A percentile compares a stretch with the other conserved stretches of the same genome.
phyloP scores from a whole-genome alignment of 228 moss, liverwort and hornwort species.

The Sphagnum magellanicum region DNA sequence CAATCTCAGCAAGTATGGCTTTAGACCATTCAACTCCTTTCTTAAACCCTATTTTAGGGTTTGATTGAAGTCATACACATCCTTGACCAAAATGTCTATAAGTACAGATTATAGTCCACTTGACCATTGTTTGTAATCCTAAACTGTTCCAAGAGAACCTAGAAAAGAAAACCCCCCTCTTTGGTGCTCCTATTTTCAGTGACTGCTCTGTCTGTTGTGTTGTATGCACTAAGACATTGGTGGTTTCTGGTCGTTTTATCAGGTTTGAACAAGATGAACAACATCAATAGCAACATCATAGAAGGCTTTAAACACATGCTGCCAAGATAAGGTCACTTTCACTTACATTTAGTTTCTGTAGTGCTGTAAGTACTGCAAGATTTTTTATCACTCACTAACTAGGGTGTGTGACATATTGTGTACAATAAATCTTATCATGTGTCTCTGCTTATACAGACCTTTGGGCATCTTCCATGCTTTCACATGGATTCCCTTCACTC shows the following conservation, averaged over 20 bases:
- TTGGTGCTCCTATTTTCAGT: no score
- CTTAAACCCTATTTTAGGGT: no score
- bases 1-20: no score
- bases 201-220: no score
- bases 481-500: slow-evolving; percentile 2
- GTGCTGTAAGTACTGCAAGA: slow-evolving; percentile 31
- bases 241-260: not conserved
- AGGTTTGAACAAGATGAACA: slow-evolving; percentile 32
- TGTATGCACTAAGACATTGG: slow-evolving; percentile 1
- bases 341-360: slow-evolving; percentile 30
- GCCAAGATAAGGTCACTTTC: slow-evolving; percentile 19
- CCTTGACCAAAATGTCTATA: no score
- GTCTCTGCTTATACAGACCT: slow-evolving; percentile 34
- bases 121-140: no score
- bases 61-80: no score
- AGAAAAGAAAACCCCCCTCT: no score
- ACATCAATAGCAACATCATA: slow-evolving; percentile 40
- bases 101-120: no score
- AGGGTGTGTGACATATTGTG: slow-evolving; percentile 41
- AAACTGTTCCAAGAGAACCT: no score
- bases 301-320: slow-evolving; percentile 15
- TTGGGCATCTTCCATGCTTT: slow-evolving; percentile 13
- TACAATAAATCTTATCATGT: slow-evolving; percentile 38
- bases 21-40: no score
- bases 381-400: slow-evolving; percentile 23